Conservation (phyloP, 2,329 filamentous ascomycete genomes). For the Ascochyta viciae-villosae region DNA sequence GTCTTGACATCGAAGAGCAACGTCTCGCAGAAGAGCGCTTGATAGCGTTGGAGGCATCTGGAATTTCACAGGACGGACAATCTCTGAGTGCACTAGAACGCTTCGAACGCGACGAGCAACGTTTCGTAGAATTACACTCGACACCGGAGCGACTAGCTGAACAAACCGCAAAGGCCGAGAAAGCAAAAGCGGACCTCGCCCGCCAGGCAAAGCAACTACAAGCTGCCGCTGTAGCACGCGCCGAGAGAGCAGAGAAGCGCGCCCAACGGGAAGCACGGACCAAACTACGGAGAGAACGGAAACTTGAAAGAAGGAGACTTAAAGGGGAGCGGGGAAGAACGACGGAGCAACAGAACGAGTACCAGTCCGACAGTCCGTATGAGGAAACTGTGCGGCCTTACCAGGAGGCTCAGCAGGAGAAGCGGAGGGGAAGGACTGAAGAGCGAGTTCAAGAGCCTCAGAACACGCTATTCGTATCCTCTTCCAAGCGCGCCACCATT, state of each 20-base stretch:
- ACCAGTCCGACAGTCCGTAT: too few species aligned
- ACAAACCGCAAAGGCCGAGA: slow-evolving; percentile 1
- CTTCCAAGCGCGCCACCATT: background rate
- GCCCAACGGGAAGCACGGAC: background rate
- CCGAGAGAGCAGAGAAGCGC: background rate
- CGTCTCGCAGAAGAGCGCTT: slow-evolving; percentile 3
- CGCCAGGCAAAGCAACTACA: background rate
- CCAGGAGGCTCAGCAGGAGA: background rate
- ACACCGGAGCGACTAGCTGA: slow-evolving; percentile 4
- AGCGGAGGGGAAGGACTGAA: background rate
- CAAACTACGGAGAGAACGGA: background rate
- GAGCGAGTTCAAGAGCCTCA: background rate
- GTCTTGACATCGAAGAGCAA: slow-evolving; percentile 22
- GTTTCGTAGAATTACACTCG: background rate
- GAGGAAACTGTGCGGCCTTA: too few species aligned
- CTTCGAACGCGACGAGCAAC: slow-evolving; percentile 1
- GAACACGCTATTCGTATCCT: background rate
- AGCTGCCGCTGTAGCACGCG: background rate
- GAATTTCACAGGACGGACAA: background rate
- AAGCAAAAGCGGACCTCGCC: background rate
- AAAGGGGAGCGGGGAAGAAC: background rate
- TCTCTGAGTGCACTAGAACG: slow-evolving; percentile 9
- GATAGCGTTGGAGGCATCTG: background rate
- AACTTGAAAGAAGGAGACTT: background rate
- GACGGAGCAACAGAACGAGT: too few species aligned